Evolutionary conservation across 768 basidiomycete species (phyloP), one percentile per base, ranked within the genome.

Genomic region (Mycena vitilis): DNA sequence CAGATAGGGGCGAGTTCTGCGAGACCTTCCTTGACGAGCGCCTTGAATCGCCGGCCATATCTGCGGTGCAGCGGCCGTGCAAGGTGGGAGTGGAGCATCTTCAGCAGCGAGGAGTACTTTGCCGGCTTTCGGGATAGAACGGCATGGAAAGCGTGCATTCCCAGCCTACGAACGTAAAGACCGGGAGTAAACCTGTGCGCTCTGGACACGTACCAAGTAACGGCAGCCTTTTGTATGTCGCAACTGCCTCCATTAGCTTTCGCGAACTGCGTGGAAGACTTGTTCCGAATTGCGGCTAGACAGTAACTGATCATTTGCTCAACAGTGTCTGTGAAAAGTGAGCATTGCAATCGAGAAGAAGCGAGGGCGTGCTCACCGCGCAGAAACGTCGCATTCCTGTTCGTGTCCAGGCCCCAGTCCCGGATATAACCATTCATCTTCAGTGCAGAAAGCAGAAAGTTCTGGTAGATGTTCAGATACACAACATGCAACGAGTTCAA

Each of bases 381-480:
- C 55, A 94, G 78, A 71, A 93, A 93, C 20, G 75, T 74, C 36
- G 75, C 73, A 64, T 84, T 86, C 68, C 80, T 86, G 38, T 70
- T 74, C n/a, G 82, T 71, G 57, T 81, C 79, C 20, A 83, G 68
- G 16, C 85, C 83, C 89, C 88, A 91, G 59, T 85, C 84, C 42
- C 85, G 83, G 40, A 98, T 80, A 76, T 98, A 98, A 60, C 87
- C 85, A 66, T 94, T 89, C 86, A 95, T 92, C 80, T 94, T 97
- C 84, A 95, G 90, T 0, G 93, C 94, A 4, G 89, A 85, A 49
- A 98, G 78, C 37, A 94, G 78, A 75, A 96, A 92, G 74, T 91
- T 93, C 76, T 95, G 93, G 77, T 95, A 98, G 15, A 97, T 84
- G 78, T 98, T 99, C 60, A 89, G 77, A 77, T 93, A 88, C 12